Evolutionary conservation across 352 stramenopile genomes (phyloP).

Genomic region (Pythium sp.): DNA sequence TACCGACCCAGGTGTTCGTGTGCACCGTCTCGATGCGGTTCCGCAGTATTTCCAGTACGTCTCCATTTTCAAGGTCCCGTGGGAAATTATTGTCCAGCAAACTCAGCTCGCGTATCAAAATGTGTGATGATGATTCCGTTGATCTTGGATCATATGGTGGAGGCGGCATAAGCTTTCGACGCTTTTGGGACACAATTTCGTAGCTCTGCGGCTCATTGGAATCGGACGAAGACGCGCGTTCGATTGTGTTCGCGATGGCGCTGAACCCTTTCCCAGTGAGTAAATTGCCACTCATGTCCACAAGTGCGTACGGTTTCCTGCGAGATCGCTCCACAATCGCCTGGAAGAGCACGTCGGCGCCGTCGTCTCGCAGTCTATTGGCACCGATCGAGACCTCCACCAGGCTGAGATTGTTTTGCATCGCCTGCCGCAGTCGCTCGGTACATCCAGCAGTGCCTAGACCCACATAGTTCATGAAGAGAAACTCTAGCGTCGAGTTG

Average conservation of each 20-base stretch:
- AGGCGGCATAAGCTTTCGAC: conserved; percentile 7
- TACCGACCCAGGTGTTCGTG: conserved; percentile 62
- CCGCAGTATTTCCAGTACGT: conserved; percentile 29
- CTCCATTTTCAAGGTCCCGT: conserved; percentile 24
- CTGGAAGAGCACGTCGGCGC: conserved; percentile 41
- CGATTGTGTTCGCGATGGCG: conserved; percentile 38
- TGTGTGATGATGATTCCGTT: neutral
- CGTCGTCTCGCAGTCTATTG: conserved; percentile 68
- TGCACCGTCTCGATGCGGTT: conserved; percentile 38
- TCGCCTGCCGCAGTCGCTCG: conserved; percentile 36
- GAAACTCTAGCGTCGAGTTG: conserved; percentile 44
- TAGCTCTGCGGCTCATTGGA: neutral
- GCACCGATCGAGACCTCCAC: conserved; percentile 52
- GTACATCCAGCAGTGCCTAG: conserved; percentile 52
- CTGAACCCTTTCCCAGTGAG: conserved; percentile 50
- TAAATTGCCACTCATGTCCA: conserved; percentile 78
- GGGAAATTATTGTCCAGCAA: conserved; percentile 76
- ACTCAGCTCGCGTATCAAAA: conserved; percentile 49
- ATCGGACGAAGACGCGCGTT: neutral
- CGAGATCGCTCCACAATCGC: conserved; percentile 45
- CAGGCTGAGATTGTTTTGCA: conserved; percentile 49
- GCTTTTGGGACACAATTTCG: conserved; percentile 10
- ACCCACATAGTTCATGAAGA: conserved; percentile 67
- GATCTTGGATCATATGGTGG: too few species aligned
- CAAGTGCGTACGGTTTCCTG: conserved; percentile 33